phyloP scores from a whole-genome alignment of 106 monocot species.

The Dendrobium catenatum region DNA sequence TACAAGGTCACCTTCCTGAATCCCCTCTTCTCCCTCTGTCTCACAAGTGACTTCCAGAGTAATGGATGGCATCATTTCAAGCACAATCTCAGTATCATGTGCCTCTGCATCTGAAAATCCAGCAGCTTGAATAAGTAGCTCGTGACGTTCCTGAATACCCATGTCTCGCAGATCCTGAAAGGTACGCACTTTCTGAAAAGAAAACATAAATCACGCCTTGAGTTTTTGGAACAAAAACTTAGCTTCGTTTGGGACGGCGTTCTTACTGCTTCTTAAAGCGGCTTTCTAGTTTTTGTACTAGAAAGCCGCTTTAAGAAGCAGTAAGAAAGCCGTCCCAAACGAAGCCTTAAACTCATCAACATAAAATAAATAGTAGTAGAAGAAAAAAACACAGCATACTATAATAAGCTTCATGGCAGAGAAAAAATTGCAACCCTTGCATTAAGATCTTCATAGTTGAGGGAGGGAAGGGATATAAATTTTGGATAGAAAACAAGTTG shows the following conservation, averaged over 20 bases:
- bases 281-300: too few species aligned
- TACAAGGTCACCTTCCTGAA: slow-evolving; percentile 91
- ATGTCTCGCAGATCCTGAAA: slow-evolving; percentile 74
- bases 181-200: slow-evolving; percentile 64
- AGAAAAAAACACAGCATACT: neutral
- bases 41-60: slow-evolving; percentile 67
- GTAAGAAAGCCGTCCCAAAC: too few species aligned
- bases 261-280: too few species aligned
- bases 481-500: too few species aligned
- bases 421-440: neutral
- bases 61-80: slow-evolving; percentile 79
- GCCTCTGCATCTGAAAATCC: slow-evolving; percentile 55
- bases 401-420: neutral
- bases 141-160: slow-evolving; percentile 48
- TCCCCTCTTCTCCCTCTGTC: slow-evolving; percentile 93
- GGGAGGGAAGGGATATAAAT: too few species aligned
- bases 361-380: too few species aligned
- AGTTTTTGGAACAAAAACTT: neutral
- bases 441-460: too few species aligned
- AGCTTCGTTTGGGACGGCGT: too few species aligned
- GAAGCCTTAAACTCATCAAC: too few species aligned
- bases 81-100: slow-evolving; percentile 55
- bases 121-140: slow-evolving; percentile 58
- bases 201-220: neutral
- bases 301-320: too few species aligned